These are phyloP conservation scores for Fusarium oligoseptatum DNA, from an alignment of 2,329 filamentous ascomycete species.

Conservation along the genomic window DNA sequence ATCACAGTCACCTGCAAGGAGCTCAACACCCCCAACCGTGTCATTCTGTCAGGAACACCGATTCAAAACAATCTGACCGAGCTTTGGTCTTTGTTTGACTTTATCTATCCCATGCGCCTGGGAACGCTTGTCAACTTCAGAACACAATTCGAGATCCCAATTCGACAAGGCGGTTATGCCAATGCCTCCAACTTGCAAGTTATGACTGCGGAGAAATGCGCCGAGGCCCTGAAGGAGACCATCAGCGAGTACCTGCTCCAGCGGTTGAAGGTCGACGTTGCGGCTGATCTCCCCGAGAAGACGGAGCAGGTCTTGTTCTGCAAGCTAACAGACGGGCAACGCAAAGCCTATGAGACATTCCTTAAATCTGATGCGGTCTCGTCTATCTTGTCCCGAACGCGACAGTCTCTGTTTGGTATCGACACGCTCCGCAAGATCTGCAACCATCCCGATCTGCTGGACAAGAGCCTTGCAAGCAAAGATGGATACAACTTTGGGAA, in stretches of 20 bases:
- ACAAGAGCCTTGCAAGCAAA: constrained; percentile 69
- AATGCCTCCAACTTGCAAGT: constrained; percentile 95
- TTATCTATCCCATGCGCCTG: constrained; percentile 95
- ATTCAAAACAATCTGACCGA: constrained; percentile 98
- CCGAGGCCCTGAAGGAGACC: constrained; percentile 91
- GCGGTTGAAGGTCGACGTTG: constrained; percentile 92
- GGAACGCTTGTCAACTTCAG: constrained; percentile 93
- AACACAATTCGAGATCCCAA: constrained; percentile 92
- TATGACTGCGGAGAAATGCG: constrained; percentile 93
- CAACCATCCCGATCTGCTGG: constrained; percentile 92
- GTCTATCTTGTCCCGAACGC: constrained; percentile 80
- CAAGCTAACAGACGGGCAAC: constrained; percentile 83
- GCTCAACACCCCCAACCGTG: constrained; percentile 86
- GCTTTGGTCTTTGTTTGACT: constrained; percentile 97
- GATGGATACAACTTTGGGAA: constrained; percentile 82
- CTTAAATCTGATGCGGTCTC: constrained; percentile 86
- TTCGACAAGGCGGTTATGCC: constrained; percentile 92
- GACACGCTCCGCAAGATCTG: constrained; percentile 96
- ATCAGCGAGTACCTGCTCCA: constrained; percentile 95
- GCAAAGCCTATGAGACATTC: constrained; percentile 84
- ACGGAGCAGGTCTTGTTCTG: constrained; percentile 97
- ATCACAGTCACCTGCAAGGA: constrained; percentile 98
- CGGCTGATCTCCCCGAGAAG: constrained; percentile 93
- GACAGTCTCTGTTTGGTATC: constrained; percentile 88
- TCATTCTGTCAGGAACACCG: constrained; percentile 95